Evolutionary conservation across 2,329 filamentous ascomycete genomes (phyloP).

Genomic region (Diaporthe ilicicola): DNA sequence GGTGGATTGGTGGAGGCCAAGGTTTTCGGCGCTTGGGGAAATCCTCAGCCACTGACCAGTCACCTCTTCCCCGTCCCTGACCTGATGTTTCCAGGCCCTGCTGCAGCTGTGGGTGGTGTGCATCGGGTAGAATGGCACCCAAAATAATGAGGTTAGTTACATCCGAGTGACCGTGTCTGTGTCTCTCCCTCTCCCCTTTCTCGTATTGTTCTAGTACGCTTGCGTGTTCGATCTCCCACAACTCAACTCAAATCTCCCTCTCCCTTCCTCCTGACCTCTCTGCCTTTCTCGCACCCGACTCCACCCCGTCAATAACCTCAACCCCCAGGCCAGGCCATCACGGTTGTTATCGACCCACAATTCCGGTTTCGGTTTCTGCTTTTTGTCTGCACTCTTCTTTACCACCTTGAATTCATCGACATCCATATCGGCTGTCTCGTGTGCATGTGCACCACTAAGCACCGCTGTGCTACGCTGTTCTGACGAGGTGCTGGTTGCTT

Average conservation of each 20-base stretch:
- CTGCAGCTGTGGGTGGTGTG: neutral
- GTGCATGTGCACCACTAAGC: conserved; percentile 6
- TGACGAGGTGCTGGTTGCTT: conserved; percentile 11
- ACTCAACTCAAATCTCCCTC: conserved; percentile 2
- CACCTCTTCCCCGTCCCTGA: neutral
- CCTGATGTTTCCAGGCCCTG: neutral
- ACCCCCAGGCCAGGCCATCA: neutral
- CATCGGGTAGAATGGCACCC: conserved; percentile 17
- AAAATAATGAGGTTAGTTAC: conserved; percentile 23
- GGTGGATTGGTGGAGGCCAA: conserved; percentile 1
- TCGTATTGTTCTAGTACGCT: neutral
- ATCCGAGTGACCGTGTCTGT: neutral
- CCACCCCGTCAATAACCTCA: conserved; percentile 13
- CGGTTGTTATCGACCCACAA: conserved; percentile 19
- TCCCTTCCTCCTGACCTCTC: neutral
- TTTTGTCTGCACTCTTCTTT: neutral
- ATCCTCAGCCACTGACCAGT: conserved; percentile 4
- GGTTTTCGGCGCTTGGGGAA: conserved; percentile 12
- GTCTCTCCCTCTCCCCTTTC: conserved; percentile 1
- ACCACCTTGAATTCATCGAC: neutral
- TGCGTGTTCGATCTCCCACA: neutral
- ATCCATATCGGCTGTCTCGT: neutral
- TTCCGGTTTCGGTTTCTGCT: neutral
- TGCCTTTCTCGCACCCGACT: neutral
- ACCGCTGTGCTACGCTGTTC: neutral